Evolutionary conservation across 495 filamentous ascomycete species (phyloP).

Genomic region (Lasiosphaeriaceae sp.): DNA sequence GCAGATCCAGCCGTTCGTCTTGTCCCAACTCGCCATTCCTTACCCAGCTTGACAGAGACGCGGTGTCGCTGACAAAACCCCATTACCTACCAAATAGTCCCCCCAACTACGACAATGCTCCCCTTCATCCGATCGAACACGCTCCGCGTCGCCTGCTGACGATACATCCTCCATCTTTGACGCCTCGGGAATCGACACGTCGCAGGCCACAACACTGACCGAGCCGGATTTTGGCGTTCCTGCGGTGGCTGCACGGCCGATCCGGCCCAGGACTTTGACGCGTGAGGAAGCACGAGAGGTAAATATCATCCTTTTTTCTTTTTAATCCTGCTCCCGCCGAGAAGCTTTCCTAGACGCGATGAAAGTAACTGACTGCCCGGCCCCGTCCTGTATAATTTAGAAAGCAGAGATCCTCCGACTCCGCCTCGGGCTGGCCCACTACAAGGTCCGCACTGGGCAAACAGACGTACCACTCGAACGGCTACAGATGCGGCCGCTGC

Average conservation of each 20-base stretch:
- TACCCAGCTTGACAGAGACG: no score
- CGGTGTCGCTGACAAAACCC: no score
- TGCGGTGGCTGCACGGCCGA: conserved; percentile 4
- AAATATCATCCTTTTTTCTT: no score
- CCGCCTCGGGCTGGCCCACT: conserved; percentile 47
- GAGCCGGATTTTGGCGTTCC: conserved; percentile 29
- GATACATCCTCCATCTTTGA: conserved; percentile 36
- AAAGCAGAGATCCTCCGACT: conserved; percentile 49
- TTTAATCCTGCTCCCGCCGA: not conserved
- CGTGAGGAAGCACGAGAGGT: conserved; percentile 43
- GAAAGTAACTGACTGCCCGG: not conserved
- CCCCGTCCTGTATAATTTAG: conserved; percentile 15
- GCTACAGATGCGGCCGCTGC: conserved; percentile 28
- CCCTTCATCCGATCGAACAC: not conserved
- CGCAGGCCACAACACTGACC: conserved; percentile 35
- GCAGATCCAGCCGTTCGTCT: no score
- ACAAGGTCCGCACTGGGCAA: conserved; percentile 52
- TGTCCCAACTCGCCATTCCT: no score
- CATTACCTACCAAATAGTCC: no score
- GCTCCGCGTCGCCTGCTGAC: conserved; percentile 19
- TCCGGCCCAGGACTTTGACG: conserved; percentile 23
- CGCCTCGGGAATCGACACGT: conserved; percentile 30
- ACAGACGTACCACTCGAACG: conserved; percentile 45
- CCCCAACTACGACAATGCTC: not conserved
- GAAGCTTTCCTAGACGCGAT: not conserved